Base-by-base conservation (phyloP, 331 rosid species). In the Prunus yedoensis region DNA sequence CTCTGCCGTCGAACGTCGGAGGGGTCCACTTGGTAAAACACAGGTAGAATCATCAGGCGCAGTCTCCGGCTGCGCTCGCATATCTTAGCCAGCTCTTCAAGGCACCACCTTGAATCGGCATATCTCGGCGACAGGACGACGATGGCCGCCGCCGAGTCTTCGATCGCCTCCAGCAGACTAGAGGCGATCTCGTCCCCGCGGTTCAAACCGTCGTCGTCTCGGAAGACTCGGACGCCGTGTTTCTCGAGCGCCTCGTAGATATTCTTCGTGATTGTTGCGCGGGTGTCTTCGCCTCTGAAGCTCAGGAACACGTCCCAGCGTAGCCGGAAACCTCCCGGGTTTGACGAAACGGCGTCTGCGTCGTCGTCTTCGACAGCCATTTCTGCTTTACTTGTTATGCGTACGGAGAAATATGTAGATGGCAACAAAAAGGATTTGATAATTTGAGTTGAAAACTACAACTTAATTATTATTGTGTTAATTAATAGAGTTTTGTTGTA, bases 301-400 rank as follows among this genome's bases (percentile, higher is more conserved):
- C 97, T 92, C 43, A 90, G 46, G 78, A 92, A 88, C 47, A 88
- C 93, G 65, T 92, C 93, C 93, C 93, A 91, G 2, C 82, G 91
- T 5, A 81, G 85, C 81, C 94, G 57, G 83, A 86, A 88, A 5
- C 78, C 79, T 14, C 65, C 90, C 11, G 81, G 68, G 3, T 80
- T 50, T 11, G 85, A 57, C 4, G 69, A 49, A 16, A 23, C 28
- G 60, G 43, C n/a, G 35, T 54, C 78, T 20, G 49, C n/a, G 35
- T 54, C 78, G 32, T 58, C 63, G 63, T 10, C 30, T 23, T 57
- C 20, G 15, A 8, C 59, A 13, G 66, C 47, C 85, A 82, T 83
- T 62, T 14, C 35, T 32, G 38, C 38, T 32, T 32, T 32, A 32
- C 38, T 32, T 32, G 38, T 32, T 32, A 32, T 32, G 38, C 38